These are phyloP conservation scores for Aspergillus intermedius DNA, from an alignment of 2,329 filamentous ascomycete genomes.

Conservation along the genomic window DNA sequence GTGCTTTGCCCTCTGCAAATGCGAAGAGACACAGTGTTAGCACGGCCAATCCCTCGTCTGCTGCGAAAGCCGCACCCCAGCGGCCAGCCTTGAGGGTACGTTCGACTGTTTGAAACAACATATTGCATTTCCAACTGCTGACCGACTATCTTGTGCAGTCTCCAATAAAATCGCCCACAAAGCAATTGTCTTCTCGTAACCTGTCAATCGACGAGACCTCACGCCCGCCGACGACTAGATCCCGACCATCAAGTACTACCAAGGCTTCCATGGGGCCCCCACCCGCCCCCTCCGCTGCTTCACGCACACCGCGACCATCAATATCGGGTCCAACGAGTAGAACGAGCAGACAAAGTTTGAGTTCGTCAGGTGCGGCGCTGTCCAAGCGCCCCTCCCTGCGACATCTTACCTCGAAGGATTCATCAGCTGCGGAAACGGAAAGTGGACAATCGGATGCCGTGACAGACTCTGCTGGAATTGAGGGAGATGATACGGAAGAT, in stretches of 20 bases:
- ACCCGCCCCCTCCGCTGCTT: conserved; percentile 23
- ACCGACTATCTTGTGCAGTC: conserved; percentile 46
- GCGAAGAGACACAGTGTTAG: conserved; percentile 63
- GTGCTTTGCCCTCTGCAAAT: conserved; percentile 46
- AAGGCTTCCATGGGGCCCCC: conserved; percentile 66
- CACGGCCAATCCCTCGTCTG: conserved; percentile 66
- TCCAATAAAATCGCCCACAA: conserved; percentile 72
- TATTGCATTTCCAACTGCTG: conserved; percentile 11
- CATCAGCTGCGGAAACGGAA: conserved; percentile 20
- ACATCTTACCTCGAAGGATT: conserved; percentile 19
- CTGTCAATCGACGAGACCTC: conserved; percentile 36
- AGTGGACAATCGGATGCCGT: conserved; percentile 25
- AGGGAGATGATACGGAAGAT: conserved; percentile 16
- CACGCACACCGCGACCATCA: conserved; percentile 35
- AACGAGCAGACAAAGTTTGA: conserved; percentile 26
- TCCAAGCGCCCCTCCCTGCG: conserved; percentile 31
- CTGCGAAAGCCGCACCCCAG: conserved; percentile 44
- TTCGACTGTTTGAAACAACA: not conserved
- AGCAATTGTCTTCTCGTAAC: conserved; percentile 52
- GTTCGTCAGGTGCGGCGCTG: conserved; percentile 15
- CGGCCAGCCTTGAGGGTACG: conserved; percentile 35
- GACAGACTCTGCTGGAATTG: conserved; percentile 18
- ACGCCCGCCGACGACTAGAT: conserved; percentile 50
- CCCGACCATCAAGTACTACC: conserved; percentile 50
- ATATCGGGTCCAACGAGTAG: conserved; percentile 27